These are phyloP conservation scores for Teunomyces aglyptinius DNA, from an alignment of 805 yeast genomes.

Conservation along the genomic window DNA sequence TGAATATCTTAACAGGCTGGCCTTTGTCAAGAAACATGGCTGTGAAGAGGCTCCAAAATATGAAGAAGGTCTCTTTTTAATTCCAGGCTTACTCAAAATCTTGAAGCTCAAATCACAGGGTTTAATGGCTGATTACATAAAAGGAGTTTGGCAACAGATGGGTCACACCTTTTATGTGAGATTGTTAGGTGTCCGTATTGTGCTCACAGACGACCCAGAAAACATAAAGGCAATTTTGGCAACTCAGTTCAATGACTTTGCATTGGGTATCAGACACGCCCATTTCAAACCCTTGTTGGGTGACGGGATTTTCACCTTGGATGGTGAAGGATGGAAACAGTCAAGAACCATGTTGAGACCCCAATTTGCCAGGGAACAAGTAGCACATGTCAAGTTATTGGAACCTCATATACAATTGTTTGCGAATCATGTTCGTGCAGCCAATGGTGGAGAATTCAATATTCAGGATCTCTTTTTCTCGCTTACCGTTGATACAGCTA, in stretches of 20 bases:
- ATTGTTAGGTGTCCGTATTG: conserved; percentile 16
- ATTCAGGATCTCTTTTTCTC: conserved; percentile 33
- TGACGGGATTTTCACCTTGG: conserved; percentile 27
- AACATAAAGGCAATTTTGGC: conserved; percentile 27
- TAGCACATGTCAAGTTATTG: conserved; percentile 24
- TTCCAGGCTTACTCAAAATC: conserved; percentile 11
- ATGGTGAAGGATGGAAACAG: conserved; percentile 29
- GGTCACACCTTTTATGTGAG: conserved; percentile 7
- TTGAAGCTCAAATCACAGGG: conserved; percentile 22
- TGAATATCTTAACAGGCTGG: conserved; percentile 4
- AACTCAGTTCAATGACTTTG: conserved; percentile 25
- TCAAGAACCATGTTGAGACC: conserved; percentile 28
- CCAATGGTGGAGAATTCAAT: conserved; percentile 28
- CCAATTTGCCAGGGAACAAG: conserved; percentile 26
- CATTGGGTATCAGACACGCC: conserved; percentile 22
- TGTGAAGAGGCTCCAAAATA: conserved; percentile 8
- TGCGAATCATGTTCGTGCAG: conserved; percentile 13
- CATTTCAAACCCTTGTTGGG: conserved; percentile 21
- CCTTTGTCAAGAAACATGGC: conserved; percentile 12
- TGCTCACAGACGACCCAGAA: conserved; percentile 23
- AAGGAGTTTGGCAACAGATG: conserved; percentile 7
- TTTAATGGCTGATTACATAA: conserved; percentile 20
- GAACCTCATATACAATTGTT: conserved; percentile 23
- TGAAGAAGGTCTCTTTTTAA: conserved; percentile 6
- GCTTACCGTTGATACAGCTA: conserved; percentile 39